Percentiles rank a stretch among this genome's conserved stretches.
These are phyloP conservation scores for Malassezia slooffiae DNA, from an alignment of 1,284 basidiomycete species.

Conservation along the genomic window DNA sequence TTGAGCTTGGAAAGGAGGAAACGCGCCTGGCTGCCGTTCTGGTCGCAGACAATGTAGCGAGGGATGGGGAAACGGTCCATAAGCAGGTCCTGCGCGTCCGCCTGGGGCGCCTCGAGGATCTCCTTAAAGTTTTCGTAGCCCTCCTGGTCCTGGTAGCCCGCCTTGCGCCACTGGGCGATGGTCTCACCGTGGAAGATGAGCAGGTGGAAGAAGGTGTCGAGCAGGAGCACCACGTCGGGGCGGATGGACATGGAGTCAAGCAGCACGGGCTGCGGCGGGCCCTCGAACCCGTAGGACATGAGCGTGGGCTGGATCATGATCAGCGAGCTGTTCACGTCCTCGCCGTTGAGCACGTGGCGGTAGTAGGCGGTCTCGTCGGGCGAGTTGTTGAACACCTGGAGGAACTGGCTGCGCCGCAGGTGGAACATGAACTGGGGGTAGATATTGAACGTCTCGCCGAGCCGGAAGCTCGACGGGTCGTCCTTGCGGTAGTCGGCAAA, in stretches of 20 bases:
- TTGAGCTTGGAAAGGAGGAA: constrained; percentile 95
- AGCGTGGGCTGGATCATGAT: constrained; percentile 99
- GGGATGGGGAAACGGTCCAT: constrained; percentile 93
- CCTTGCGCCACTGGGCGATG: constrained; percentile 93
- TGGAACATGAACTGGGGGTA: constrained; percentile 99
- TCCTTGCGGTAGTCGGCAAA: constrained; percentile 99
- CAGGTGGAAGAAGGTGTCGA: constrained; percentile 99
- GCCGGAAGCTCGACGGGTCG: constrained; percentile 83
- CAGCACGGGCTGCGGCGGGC: constrained; percentile 76
- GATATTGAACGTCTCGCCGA: constrained; percentile 92
- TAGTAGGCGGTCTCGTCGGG: constrained; percentile 99
- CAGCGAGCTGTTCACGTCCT: constrained; percentile 97
- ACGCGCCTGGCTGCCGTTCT: constrained; percentile 90
- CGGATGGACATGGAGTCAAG: constrained; percentile 97
- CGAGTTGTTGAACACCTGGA: constrained; percentile 99
- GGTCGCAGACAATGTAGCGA: constrained; percentile 94
- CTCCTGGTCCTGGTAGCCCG: constrained; percentile 98
- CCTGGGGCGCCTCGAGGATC: constrained; percentile 68
- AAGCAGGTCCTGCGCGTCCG: constrained; percentile 65
- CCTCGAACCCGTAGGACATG: constrained; percentile 96
- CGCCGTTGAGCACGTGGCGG: constrained; percentile 89
- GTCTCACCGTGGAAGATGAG: constrained; percentile 99
- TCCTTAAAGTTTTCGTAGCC: constrained; percentile 98
- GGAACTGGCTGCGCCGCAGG: constrained; percentile 86
- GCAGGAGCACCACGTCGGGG: constrained; percentile 87